Evolutionary conservation across 768 basidiomycete species (phyloP).

Genomic region (Phylloporus sp.): DNA sequence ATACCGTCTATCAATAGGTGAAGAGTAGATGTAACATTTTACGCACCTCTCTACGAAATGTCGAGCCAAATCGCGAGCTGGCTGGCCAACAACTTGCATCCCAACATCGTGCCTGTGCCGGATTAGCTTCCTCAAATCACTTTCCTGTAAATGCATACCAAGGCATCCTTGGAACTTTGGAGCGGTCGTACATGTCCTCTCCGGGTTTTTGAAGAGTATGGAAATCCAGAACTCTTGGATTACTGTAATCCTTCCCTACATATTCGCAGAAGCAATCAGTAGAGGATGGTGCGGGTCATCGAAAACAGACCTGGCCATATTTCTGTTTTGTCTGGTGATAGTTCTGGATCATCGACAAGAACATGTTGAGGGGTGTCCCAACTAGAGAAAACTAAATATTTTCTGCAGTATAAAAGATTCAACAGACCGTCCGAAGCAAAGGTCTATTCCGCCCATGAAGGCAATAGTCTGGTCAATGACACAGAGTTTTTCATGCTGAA

Average conservation of each 20-base stretch:
- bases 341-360: slow-evolving; percentile 77
- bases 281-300: not conserved
- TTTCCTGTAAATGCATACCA: slow-evolving; percentile 52
- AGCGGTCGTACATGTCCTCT: slow-evolving; percentile 93
- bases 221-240: slow-evolving; percentile 84
- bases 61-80: slow-evolving; percentile 87
- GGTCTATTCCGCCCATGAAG: slow-evolving; percentile 96
- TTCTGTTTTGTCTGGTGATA: slow-evolving; percentile 49
- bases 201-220: slow-evolving; percentile 81
- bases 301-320: slow-evolving; percentile 77
- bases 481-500: slow-evolving; percentile 93
- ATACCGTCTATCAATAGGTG: slow-evolving; percentile 4
- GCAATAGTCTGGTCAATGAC: slow-evolving; percentile 96
- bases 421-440: slow-evolving; percentile 79
- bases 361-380: slow-evolving; percentile 98
- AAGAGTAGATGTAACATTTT: not conserved
- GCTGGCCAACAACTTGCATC: slow-evolving; percentile 93
- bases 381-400: slow-evolving; percentile 32
- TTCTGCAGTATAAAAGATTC: not conserved
- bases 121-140: not conserved
- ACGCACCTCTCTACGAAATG: slow-evolving; percentile 88
- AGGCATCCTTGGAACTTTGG: slow-evolving; percentile 89
- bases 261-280: not conserved
- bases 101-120: slow-evolving; percentile 86
- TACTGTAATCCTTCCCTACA: slow-evolving; percentile 91